These are phyloP conservation scores for Serendipita sp. DNA, from an alignment of 768 basidiomycete species.

Conservation along the genomic window DNA sequence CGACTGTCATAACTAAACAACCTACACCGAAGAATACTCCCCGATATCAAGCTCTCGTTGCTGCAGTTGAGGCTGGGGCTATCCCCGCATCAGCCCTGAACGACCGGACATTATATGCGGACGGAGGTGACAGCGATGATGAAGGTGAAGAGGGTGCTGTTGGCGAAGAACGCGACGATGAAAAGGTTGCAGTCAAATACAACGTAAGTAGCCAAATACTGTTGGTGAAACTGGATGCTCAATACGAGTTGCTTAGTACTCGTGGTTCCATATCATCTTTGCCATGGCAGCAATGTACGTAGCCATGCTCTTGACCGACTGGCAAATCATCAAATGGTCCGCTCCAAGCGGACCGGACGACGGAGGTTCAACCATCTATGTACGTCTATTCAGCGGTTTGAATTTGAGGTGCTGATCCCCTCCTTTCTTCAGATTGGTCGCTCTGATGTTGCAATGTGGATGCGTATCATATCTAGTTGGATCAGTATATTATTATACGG, in stretches of 20 bases:
- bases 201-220: conserved; percentile 40
- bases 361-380: neutral
- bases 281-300: conserved; percentile 95
- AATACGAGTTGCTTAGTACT: conserved; percentile 40
- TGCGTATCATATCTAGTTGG: conserved; percentile 93
- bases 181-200: conserved; percentile 84
- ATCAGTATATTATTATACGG: conserved; percentile 71
- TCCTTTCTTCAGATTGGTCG: conserved; percentile 68
- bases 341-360: neutral
- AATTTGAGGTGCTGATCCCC: neutral
- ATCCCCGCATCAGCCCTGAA: conserved; percentile 79
- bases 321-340: conserved; percentile 35
- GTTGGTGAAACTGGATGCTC: conserved; percentile 1
- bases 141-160: conserved; percentile 45
- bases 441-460: conserved; percentile 98
- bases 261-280: conserved; percentile 98
- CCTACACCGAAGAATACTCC: conserved; percentile 73
- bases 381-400: neutral
- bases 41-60: conserved; percentile 81
- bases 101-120: conserved; percentile 8
- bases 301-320: conserved; percentile 90
- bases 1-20: conserved; percentile 53
- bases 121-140: conserved; percentile 37
- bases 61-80: conserved; percentile 91
- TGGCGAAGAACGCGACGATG: conserved; percentile 75